Conservation (phyloP, 2,329 filamentous ascomycete species). For the Chaetomiaceae sp. region DNA sequence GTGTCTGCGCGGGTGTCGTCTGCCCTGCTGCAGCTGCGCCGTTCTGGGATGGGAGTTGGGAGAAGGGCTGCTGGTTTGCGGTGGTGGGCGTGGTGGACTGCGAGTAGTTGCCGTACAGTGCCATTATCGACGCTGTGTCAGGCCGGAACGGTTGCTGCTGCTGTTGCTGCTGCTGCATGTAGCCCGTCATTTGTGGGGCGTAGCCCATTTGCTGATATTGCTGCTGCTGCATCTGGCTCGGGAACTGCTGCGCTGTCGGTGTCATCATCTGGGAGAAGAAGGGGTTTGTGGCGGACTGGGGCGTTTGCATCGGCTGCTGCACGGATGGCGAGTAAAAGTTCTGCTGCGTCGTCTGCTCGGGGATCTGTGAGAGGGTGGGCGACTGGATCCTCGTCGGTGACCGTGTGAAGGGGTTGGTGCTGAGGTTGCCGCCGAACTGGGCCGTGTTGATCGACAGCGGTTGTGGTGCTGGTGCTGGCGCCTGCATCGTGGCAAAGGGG, state of each 20-base stretch:
- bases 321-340: constrained; percentile 34
- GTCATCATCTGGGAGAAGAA: constrained; percentile 29
- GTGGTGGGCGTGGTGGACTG: constrained; percentile 5
- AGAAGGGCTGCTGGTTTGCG: not conserved
- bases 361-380: constrained; percentile 47
- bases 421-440: constrained; percentile 31
- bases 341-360: constrained; percentile 47
- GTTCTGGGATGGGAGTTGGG: constrained; percentile 12
- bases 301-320: constrained; percentile 17
- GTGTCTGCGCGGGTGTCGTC: constrained; percentile 11
- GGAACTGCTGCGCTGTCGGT: constrained; percentile 20
- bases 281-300: constrained; percentile 29
- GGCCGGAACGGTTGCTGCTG: constrained; percentile 42
- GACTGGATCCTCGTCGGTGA: constrained; percentile 49
- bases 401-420: constrained; percentile 46
- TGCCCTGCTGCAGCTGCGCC: not conserved
- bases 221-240: constrained; percentile 24
- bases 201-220: constrained; percentile 22
- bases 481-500: constrained; percentile 45
- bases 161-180: constrained; percentile 19
- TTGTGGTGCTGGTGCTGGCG: constrained; percentile 31
- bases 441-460: constrained; percentile 39
- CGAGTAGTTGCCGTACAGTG: constrained; percentile 63
- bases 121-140: constrained; percentile 71
- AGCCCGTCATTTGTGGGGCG: constrained; percentile 17